These are phyloP conservation scores for Centrapalus pauciflorus DNA, from an alignment of 129 eudicot genomes.

Conservation along the genomic window DNA sequence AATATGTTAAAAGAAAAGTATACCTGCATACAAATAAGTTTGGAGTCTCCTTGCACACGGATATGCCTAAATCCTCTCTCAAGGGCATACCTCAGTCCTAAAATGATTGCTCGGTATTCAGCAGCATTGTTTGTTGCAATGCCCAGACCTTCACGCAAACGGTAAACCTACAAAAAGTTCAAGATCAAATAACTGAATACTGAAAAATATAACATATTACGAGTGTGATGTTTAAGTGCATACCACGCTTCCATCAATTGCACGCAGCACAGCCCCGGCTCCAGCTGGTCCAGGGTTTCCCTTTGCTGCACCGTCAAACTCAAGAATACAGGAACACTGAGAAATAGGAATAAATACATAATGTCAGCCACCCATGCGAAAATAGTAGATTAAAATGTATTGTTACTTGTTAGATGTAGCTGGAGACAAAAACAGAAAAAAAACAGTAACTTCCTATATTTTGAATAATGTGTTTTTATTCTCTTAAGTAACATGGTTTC, in stretches of 20 bases:
- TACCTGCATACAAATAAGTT: constrained; percentile 75
- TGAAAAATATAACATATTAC: neutral
- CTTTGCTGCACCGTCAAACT: constrained; percentile 85
- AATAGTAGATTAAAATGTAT: no score
- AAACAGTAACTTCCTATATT: no score
- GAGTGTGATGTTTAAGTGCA: neutral
- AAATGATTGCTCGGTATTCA: constrained; percentile 53
- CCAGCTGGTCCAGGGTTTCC: constrained; percentile 88
- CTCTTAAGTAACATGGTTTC: no score
- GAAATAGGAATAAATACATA: neutral
- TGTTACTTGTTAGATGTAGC: no score
- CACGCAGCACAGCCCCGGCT: constrained; percentile 67
- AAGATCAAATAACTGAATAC: constrained; percentile 10
- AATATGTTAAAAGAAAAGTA: neutral
- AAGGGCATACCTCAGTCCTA: constrained; percentile 59
- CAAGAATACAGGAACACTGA: constrained; percentile 51
- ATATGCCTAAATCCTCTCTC: constrained; percentile 49
- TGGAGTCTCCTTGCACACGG: constrained; percentile 61
- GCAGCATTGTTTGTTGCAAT: constrained; percentile 60
- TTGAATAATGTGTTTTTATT: no score
- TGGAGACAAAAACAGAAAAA: no score
- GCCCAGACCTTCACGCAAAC: constrained; percentile 62
- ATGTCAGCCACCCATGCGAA: neutral
- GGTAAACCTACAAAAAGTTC: constrained; percentile 38
- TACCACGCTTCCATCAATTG: constrained; percentile 62